Base-by-base conservation (phyloP, 768 basidiomycete genomes). In the Collybiopsis luxurians region DNA sequence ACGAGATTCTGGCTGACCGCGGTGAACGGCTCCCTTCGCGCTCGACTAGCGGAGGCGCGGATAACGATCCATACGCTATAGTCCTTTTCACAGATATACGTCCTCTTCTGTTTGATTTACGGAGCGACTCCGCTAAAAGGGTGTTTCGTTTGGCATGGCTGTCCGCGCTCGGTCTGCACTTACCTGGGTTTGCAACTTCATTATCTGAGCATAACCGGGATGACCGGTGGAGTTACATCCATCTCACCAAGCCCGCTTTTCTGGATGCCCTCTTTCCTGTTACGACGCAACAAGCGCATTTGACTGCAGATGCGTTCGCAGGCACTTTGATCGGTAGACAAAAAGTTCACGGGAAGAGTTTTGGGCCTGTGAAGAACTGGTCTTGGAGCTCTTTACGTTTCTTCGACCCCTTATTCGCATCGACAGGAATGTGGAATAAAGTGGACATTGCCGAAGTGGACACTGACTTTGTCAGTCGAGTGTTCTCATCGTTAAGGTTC, bases 11-110 rank as follows among this genome's bases (percentile, higher is more conserved):
- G 19, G 67, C 71, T 24, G 90, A 92, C 60, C 64, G 64, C 24
- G 61, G 57, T 24, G 67, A 69, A 21, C 64, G 69, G 39, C 62
- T 85, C 2, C 84, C 90, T n/a, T 68, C 75, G 6, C 82, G 85
- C 48, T 82, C 85, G 2, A 70, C 72, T 7, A 75, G 85, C 56
- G 75, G 79, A 4, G 72, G 72, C 19, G 73, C 72, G 19, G 73
- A 78, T 24, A 66, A 72, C 17, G 92, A 94, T 66, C 92, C 91
- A 5, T 91, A 89, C 64, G 74, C 84, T 2, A 83, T 79, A 3
- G 79, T 93, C 30, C 71, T 94, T 15, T 88, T 94, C 67, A 76
- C 81, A 31, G 92, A 94, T 63, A 78, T 94, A 59, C 81, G 82
- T 21, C 68, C 80, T 3, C 68, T 85, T 28, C 68, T 92, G 13